Evolutionary conservation across 805 yeast species (phyloP).

Genomic region (Clavispora vitiphila): DNA sequence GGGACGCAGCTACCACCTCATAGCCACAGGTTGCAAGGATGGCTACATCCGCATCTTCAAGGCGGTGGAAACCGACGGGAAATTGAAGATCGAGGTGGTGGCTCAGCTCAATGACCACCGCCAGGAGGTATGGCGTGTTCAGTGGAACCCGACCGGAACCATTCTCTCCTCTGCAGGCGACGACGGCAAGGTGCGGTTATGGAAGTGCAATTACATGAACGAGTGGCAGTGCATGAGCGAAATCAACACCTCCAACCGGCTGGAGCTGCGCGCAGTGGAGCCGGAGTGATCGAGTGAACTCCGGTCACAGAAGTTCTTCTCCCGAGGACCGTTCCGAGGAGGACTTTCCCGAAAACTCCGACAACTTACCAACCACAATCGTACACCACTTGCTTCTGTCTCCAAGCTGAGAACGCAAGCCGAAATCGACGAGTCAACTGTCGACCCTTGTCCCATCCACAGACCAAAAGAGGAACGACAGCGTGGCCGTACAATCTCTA

Average conservation of each 20-base stretch:
- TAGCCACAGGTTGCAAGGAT: constrained; percentile 96
- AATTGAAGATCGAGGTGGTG: constrained; percentile 49
- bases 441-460: too few relatives aligned
- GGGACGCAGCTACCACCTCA: constrained; percentile 81
- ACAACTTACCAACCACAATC: too few relatives aligned
- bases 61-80: constrained; percentile 43
- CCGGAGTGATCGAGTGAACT: too few relatives aligned
- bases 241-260: constrained; percentile 21
- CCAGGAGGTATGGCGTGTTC: constrained; percentile 92
- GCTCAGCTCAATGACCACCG: constrained; percentile 72
- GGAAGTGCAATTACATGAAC: constrained; percentile 84
- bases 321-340: too few relatives aligned
- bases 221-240: constrained; percentile 92
- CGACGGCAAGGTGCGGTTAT: constrained; percentile 85
- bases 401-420: too few relatives aligned
- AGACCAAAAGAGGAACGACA: too few relatives aligned
- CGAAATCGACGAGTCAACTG: too few relatives aligned
- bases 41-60: constrained; percentile 86
- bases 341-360: too few relatives aligned
- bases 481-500: too few relatives aligned
- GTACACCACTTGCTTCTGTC: too few relatives aligned
- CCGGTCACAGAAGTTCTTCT: too few relatives aligned
- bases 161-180: constrained; percentile 91
- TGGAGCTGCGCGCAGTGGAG: constrained; percentile 8
- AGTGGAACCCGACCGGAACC: constrained; percentile 94